These are phyloP conservation scores for Houttuynia cordata DNA, from an alignment of 164 flowering plant genomes.

Conservation along the genomic window DNA sequence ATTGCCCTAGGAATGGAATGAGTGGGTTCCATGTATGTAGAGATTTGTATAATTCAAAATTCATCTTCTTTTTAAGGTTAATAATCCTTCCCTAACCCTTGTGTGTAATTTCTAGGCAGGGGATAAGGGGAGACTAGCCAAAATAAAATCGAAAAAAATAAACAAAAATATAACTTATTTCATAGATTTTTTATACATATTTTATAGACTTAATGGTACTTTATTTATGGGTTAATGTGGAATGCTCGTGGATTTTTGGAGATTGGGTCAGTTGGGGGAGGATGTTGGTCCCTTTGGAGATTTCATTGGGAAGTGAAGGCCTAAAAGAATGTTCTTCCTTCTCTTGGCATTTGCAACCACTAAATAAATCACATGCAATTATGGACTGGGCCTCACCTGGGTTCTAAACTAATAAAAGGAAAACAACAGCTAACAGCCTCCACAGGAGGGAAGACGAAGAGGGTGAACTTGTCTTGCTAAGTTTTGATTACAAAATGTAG, in stretches of 20 bases:
- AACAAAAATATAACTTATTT: too few relatives aligned
- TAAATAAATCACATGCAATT: not conserved
- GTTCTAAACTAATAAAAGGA: not conserved
- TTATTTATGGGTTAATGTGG: conserved; percentile 2
- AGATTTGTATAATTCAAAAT: conserved; percentile 1
- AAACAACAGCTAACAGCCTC: not conserved
- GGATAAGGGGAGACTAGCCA: too few relatives aligned
- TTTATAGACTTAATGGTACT: too few relatives aligned
- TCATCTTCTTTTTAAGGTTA: conserved; percentile 46
- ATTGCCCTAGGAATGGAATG: not conserved
- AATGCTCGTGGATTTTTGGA: conserved; percentile 86
- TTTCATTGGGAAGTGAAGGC: conserved; percentile 53
- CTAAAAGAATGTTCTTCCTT: not conserved
- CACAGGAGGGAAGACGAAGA: not conserved
- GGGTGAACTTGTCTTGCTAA: not conserved
- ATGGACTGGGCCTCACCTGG: not conserved
- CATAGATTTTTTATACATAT: too few relatives aligned
- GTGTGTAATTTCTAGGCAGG: not conserved
- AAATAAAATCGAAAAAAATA: too few relatives aligned
- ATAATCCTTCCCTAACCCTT: not conserved
- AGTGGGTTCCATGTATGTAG: not conserved
- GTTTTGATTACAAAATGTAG: too few relatives aligned
- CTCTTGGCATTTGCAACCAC: not conserved
- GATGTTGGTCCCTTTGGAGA: conserved; percentile 73
- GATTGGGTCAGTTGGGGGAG: conserved; percentile 43